Evolutionary conservation across 2,329 filamentous ascomycete species (phyloP), one percentile per base, ranked within the genome.

Genomic region (Botryosphaeria agaves): DNA sequence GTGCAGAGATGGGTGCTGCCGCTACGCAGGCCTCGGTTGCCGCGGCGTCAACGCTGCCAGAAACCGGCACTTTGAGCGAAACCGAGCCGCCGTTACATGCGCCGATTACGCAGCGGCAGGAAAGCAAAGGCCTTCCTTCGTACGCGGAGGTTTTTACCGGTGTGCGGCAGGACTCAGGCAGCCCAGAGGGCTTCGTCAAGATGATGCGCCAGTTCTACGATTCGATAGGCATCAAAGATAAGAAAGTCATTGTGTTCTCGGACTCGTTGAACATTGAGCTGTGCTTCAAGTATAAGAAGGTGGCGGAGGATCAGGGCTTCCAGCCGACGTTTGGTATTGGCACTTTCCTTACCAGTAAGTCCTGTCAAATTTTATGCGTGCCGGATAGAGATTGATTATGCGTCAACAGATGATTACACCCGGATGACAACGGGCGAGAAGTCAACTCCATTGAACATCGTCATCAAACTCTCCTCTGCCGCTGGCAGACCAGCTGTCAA

Each of bases 391-490:
- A n/a, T n/a, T n/a, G n/a, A n/a, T n/a, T 28, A 49, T 37, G 12
- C 18, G 14, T n/a, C 23, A 5, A 30, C 34, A 69, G 72, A 98
- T 47, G 89, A 98, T 53, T 98, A 89, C 50, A 60, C 59, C n/a
- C 71, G 78, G 39, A 59, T 68, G 36, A 72, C 64, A 20, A 79
- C 75, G 1, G 75, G 76, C 23, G 72, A 73, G 41, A 95, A 94
- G 56, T 94, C 85, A 1, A 72, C 75, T 11, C 89, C 89, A 0
- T 60, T 98, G 32, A 98, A 98, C 46, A 98, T 98, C 44, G 89
- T 98, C 41, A 94, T 98, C 58, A 98, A 98, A 59, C 67, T 98
- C 36, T 82, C 81, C 37, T 84, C 81, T 7, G 89, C 84, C 0
- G 71, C 64, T 9, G 85, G 85, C 5, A 70, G 75, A 28, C 71